Conservation (phyloP, 2,329 filamentous ascomycete genomes). For the Fusarium acutatum region DNA sequence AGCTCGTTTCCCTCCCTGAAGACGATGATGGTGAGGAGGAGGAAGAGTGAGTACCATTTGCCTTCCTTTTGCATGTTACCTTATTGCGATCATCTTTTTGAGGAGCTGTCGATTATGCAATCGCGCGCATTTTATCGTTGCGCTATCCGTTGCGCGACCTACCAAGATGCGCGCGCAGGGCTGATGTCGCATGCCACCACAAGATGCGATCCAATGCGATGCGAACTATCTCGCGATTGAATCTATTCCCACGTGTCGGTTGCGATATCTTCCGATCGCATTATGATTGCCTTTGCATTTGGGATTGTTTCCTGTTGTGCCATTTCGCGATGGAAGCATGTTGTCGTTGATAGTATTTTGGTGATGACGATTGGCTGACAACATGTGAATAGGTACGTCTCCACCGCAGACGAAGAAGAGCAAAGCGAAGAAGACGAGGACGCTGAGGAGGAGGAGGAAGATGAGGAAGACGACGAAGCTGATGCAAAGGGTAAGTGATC, state of each 20-base stretch:
- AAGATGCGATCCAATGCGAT: slow-evolving; percentile 8
- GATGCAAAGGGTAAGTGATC: slow-evolving; percentile 49
- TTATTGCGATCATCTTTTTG: slow-evolving; percentile 6
- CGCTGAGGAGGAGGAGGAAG: slow-evolving; percentile 49
- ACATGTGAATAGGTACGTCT: slow-evolving; percentile 45
- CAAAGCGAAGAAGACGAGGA: slow-evolving; percentile 53
- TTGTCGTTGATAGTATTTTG: not conserved
- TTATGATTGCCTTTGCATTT: not conserved
- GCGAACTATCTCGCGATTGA: not conserved
- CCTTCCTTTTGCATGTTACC: not conserved
- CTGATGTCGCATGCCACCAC: slow-evolving; percentile 31
- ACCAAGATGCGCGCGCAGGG: slow-evolving; percentile 27
- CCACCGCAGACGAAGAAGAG: slow-evolving; percentile 52
- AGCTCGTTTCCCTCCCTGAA: slow-evolving; percentile 63
- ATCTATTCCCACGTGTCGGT: not conserved
- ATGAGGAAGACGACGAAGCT: slow-evolving; percentile 46
- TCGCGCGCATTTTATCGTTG: slow-evolving; percentile 16
- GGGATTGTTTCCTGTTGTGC: not conserved
- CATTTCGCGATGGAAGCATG: not conserved
- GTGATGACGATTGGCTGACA: slow-evolving; percentile 24
- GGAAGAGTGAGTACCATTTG: slow-evolving; percentile 58
- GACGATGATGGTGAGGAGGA: slow-evolving; percentile 61
- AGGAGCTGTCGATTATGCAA: slow-evolving; percentile 6
- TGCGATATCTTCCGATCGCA: not conserved
- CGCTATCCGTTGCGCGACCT: slow-evolving; percentile 25